phyloP scores from a whole-genome alignment of 2,329 filamentous ascomycete genomes.

The Calonectria fujianensis region DNA sequence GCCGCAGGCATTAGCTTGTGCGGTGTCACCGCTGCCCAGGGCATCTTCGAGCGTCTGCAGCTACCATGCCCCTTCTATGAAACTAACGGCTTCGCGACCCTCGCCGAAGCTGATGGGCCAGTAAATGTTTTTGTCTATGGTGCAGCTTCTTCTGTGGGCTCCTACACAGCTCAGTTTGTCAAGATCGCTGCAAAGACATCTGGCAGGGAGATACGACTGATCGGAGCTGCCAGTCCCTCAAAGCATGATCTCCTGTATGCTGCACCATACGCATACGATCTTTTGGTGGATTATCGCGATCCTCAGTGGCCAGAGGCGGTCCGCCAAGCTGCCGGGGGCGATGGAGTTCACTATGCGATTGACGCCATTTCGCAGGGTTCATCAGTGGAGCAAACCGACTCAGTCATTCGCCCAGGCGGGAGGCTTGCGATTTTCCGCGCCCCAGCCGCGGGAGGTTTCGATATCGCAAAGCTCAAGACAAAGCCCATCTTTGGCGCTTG shows the following conservation, averaged over 20 bases:
- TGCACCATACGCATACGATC: constrained; percentile 61
- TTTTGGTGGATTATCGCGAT: constrained; percentile 63
- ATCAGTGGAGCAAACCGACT: constrained; percentile 58
- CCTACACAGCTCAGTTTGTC: constrained; percentile 58
- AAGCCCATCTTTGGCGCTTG: constrained; percentile 64
- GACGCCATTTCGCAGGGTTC: constrained; percentile 63
- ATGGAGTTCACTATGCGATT: constrained; percentile 59
- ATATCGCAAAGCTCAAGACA: constrained; percentile 47
- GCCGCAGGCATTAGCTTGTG: constrained; percentile 64
- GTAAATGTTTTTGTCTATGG: constrained; percentile 57
- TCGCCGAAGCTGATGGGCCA: constrained; percentile 11
- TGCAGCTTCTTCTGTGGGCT: constrained; percentile 57
- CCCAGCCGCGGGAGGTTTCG: constrained; percentile 49
- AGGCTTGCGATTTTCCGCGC: constrained; percentile 53
- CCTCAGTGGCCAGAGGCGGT: constrained; percentile 58
- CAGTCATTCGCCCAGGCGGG: constrained; percentile 52
- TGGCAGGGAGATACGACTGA: constrained; percentile 47
- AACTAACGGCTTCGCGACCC: accelerated
- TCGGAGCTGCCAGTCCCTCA: constrained; percentile 55
- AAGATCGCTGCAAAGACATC: constrained; percentile 27
- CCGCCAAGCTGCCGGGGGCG: constrained; percentile 43
- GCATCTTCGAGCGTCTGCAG: constrained; percentile 60
- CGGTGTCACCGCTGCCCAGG: constrained; percentile 66
- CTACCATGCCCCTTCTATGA: constrained; percentile 59
- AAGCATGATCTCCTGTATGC: constrained; percentile 53